phyloP scores from a whole-genome alignment of 2,329 filamentous ascomycete genomes.

The Fusarium avenaceum region DNA sequence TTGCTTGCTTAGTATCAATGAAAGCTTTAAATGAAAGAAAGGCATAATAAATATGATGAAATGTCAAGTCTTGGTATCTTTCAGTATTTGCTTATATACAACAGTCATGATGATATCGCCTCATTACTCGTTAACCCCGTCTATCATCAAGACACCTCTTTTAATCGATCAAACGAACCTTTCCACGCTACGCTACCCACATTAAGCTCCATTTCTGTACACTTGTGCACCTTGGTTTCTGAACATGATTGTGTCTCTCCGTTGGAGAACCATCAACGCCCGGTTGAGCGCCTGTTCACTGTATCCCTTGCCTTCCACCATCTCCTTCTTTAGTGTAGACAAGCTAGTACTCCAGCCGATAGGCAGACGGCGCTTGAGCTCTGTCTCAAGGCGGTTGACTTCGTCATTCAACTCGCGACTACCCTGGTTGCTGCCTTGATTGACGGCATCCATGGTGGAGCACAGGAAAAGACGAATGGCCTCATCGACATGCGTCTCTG shows the following conservation, averaged over 20 bases:
- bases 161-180: slow-evolving; percentile 28
- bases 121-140: slow-evolving; percentile 45
- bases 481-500: slow-evolving; percentile 94
- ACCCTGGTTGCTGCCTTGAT: slow-evolving; percentile 85
- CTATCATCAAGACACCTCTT: slow-evolving; percentile 31
- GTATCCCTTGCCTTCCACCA: slow-evolving; percentile 92
- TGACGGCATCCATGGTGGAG: slow-evolving; percentile 97
- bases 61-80: slow-evolving; percentile 21
- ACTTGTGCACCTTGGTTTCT: slow-evolving; percentile 81
- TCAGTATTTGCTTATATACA: slow-evolving; percentile 16
- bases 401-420: slow-evolving; percentile 93
- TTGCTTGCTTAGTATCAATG: too few species aligned
- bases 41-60: neutral
- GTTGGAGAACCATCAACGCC: slow-evolving; percentile 86
- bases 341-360: slow-evolving; percentile 97
- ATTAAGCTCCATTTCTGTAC: slow-evolving; percentile 77
- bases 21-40: neutral
- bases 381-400: slow-evolving; percentile 86
- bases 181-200: slow-evolving; percentile 29
- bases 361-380: slow-evolving; percentile 86
- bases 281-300: slow-evolving; percentile 87
- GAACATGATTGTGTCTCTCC: slow-evolving; percentile 88
- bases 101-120: slow-evolving; percentile 24
- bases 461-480: slow-evolving; percentile 97
- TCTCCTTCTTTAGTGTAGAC: slow-evolving; percentile 86